Conservation (phyloP, 768 basidiomycete genomes). For the Tylopilus felleus region DNA sequence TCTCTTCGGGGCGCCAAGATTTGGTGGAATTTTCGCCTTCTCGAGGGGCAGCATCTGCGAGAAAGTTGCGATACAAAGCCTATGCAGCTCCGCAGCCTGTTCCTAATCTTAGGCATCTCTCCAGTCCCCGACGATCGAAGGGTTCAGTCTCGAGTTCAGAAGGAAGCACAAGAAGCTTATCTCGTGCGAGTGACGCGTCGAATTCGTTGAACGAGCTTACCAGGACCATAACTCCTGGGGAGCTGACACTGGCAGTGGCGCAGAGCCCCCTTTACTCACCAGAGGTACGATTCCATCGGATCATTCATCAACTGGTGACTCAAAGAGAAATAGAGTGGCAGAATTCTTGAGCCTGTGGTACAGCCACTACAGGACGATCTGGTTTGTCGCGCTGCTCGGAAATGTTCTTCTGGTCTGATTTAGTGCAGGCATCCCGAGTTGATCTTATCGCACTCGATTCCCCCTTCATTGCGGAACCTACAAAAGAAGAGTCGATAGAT, state of each 20-base stretch:
- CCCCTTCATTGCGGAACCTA: slow-evolving; percentile 55
- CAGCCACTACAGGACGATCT: slow-evolving; percentile 15
- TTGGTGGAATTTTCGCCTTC: slow-evolving; percentile 18
- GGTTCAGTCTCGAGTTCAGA: slow-evolving; percentile 38
- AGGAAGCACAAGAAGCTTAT: slow-evolving; percentile 32
- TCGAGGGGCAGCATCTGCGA: slow-evolving; percentile 32
- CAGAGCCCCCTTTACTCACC: slow-evolving; percentile 10
- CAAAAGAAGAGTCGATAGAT: slow-evolving; percentile 13
- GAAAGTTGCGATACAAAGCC: slow-evolving; percentile 63
- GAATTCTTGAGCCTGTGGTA: not conserved
- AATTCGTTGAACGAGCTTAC: slow-evolving; percentile 26
- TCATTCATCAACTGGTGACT: not conserved
- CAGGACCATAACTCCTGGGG: slow-evolving; percentile 31
- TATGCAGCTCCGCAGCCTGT: slow-evolving; percentile 61
- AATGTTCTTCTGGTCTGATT: slow-evolving; percentile 12
- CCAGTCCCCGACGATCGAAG: slow-evolving; percentile 30
- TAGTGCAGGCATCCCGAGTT: slow-evolving; percentile 31
- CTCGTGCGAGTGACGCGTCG: slow-evolving; percentile 20
- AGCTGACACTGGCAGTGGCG: slow-evolving; percentile 27
- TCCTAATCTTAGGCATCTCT: slow-evolving; percentile 39
- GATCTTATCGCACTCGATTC: slow-evolving; percentile 78
- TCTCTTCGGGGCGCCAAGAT: slow-evolving; percentile 16
- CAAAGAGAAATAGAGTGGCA: slow-evolving; percentile 10
- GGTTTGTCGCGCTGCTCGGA: slow-evolving; percentile 13
- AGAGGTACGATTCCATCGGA: slow-evolving; percentile 18